Conservation (phyloP, 306 rosid genomes). For the Quercus engelmannii region DNA sequence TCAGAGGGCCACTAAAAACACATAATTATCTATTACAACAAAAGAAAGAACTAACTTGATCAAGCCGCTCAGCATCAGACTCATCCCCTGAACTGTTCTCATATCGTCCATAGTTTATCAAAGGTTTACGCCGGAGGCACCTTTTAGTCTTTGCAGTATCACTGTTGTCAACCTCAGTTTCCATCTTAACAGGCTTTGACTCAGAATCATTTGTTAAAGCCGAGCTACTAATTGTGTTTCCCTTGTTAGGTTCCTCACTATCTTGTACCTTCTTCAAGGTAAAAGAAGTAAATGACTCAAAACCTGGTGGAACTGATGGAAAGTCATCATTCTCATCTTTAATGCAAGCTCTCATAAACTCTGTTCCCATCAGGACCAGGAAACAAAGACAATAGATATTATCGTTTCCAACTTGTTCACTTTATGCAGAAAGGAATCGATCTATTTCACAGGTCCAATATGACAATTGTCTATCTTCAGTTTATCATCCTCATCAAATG, state of each 20-base stretch:
- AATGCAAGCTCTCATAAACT: constrained; percentile 72
- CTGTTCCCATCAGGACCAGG: constrained; percentile 74
- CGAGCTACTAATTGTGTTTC: constrained; percentile 39
- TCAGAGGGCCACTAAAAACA: constrained; percentile 13
- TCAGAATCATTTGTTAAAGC: constrained; percentile 46
- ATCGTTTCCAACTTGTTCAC: constrained; percentile 24
- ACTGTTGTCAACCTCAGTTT: constrained; percentile 31
- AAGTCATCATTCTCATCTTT: constrained; percentile 90
- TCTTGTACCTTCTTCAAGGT: constrained; percentile 49
- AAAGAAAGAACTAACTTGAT: constrained; percentile 50
- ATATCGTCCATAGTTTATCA: constrained; percentile 55
- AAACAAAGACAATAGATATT: constrained; percentile 13
- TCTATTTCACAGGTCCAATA: constrained; percentile 11
- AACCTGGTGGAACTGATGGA: constrained; percentile 98
- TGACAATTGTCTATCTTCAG: not conserved
- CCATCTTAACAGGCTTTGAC: constrained; percentile 51
- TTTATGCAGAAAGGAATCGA: constrained; percentile 21
- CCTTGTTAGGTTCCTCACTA: constrained; percentile 42
- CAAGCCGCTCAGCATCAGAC: constrained; percentile 56
- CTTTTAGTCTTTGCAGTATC: constrained; percentile 59
- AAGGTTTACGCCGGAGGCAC: constrained; percentile 65
- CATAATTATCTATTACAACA: constrained; percentile 15
- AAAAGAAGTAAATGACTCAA: constrained; percentile 80
- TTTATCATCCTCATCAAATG: constrained; percentile 24
- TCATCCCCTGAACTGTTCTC: constrained; percentile 59